Conservation (phyloP, 202 grass and related monocot species). For the Alloteropsis angusta region DNA sequence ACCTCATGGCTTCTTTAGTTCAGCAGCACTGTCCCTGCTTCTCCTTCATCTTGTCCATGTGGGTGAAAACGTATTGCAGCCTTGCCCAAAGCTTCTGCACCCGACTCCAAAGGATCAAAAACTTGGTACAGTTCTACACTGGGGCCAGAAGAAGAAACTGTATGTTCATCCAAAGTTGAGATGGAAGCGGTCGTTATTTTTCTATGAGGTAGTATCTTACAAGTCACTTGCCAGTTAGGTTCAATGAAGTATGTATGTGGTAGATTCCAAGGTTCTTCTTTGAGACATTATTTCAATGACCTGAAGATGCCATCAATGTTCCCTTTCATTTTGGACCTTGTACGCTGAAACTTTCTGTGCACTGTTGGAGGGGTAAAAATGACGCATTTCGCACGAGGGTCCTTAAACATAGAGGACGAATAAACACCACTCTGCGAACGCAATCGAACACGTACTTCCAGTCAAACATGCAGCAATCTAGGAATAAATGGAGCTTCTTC, state of each 20-base stretch:
- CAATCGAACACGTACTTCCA: slow-evolving; percentile 26
- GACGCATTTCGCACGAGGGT: too few relatives aligned
- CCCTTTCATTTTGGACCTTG: background rate
- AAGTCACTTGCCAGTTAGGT: too few relatives aligned
- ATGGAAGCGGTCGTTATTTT: background rate
- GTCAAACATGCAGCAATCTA: background rate
- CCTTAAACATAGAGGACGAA: slow-evolving; percentile 25
- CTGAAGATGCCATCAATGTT: background rate
- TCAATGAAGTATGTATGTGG: too few relatives aligned
- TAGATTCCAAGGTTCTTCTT: too few relatives aligned
- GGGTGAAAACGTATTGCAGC: too few relatives aligned
- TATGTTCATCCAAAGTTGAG: slow-evolving; percentile 16
- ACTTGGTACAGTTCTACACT: background rate
- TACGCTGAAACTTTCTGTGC: background rate
- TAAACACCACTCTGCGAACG: slow-evolving; percentile 19
- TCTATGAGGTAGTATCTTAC: background rate
- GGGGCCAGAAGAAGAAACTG: background rate
- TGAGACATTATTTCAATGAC: background rate
- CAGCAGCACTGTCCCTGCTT: too few relatives aligned
- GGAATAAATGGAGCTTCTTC: slow-evolving; percentile 1
- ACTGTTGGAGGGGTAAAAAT: slow-evolving; percentile 1
- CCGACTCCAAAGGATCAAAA: background rate
- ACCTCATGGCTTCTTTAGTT: too few relatives aligned
- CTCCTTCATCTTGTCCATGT: too few relatives aligned
- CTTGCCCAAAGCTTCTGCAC: too few relatives aligned